These are phyloP conservation scores for Udeniomyces megalosporus DNA, from an alignment of 768 basidiomycete species.

Conservation along the genomic window DNA sequence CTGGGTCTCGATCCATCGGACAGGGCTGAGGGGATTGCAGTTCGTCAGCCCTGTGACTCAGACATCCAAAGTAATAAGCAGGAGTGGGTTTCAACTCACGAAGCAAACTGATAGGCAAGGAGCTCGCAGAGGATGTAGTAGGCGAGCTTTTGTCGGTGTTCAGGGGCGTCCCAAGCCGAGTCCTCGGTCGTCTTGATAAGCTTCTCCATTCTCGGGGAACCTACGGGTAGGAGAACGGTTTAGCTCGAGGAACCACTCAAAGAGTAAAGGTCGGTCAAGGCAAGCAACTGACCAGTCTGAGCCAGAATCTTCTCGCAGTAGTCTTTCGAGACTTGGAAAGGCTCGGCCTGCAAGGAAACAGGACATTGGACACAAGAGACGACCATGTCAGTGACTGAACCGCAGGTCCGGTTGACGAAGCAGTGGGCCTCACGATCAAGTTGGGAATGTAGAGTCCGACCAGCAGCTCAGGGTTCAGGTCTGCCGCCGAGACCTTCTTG, in stretches of 20 bases:
- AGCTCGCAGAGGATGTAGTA: constrained; percentile 94
- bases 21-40: constrained; percentile 35
- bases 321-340: constrained; percentile 35
- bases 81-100: not conserved
- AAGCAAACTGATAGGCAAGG: constrained; percentile 82
- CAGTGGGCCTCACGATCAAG: constrained; percentile 39
- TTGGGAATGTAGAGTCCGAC: constrained; percentile 95
- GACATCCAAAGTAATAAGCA: not conserved
- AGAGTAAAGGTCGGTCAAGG: no score
- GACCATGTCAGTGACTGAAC: not conserved
- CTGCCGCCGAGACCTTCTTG: constrained; percentile 86
- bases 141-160: constrained; percentile 80
- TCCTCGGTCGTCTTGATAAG: constrained; percentile 88
- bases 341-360: constrained; percentile 19
- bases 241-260: no score
- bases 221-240: constrained; percentile 21
- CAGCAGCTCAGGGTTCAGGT: constrained; percentile 87
- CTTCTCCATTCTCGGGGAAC: constrained; percentile 84
- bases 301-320: constrained; percentile 93
- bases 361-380: no score
- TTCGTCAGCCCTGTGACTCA: not conserved
- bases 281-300: constrained; percentile 44
- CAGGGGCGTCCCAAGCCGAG: constrained; percentile 64
- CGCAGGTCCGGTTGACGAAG: not conserved
- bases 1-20: constrained; percentile 98